Conservation (phyloP, 768 basidiomycete genomes). For the Coprinellus micaceus region DNA sequence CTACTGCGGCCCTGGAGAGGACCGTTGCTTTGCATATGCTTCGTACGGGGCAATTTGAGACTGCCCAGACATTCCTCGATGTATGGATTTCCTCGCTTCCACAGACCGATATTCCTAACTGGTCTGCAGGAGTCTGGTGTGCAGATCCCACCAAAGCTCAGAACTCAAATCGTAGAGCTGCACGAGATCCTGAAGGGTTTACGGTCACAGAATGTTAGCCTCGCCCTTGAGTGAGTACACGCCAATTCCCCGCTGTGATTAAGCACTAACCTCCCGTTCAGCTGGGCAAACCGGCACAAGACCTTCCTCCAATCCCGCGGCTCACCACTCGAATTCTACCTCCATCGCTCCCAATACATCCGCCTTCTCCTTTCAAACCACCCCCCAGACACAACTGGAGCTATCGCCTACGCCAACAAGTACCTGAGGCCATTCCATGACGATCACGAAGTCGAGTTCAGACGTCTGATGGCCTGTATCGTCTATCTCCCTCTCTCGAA, state of each 20-base stretch:
- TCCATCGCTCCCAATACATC: conserved; percentile 90
- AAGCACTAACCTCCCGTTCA: conserved; percentile 26
- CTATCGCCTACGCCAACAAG: conserved; percentile 71
- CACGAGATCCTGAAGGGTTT: conserved; percentile 70
- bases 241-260: background rate
- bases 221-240: conserved; percentile 66
- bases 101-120: background rate
- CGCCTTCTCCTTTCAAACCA: conserved; percentile 65
- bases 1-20: conserved; percentile 59
- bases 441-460: conserved; percentile 61
- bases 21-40: conserved; percentile 75
- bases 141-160: conserved; percentile 48
- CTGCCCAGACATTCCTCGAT: conserved; percentile 70
- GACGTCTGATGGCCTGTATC: conserved; percentile 65
- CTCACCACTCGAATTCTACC: conserved; percentile 83
- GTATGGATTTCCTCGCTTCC: conserved; percentile 35
- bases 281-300: conserved; percentile 74
- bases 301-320: conserved; percentile 62
- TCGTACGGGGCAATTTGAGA: conserved; percentile 76
- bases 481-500: conserved; percentile 66
- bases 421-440: conserved; percentile 62
- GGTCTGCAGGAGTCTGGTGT: conserved; percentile 60
- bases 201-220: conserved; percentile 59
- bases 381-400: conserved; percentile 52
- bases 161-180: conserved; percentile 61